phyloP scores from a whole-genome alignment of 495 filamentous ascomycete species.

The Cairneyella variabilis region DNA sequence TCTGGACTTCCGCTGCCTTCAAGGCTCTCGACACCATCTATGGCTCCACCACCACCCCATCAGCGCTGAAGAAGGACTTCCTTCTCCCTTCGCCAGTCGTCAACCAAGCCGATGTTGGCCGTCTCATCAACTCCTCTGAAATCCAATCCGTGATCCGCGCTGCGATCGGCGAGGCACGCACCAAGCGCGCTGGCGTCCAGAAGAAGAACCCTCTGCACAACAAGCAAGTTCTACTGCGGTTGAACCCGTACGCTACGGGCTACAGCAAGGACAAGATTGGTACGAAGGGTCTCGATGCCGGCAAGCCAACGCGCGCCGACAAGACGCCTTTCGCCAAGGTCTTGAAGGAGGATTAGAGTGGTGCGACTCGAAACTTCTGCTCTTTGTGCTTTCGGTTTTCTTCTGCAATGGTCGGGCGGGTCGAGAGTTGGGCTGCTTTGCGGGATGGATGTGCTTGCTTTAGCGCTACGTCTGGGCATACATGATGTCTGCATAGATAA shows the following conservation, averaged over 20 bases:
- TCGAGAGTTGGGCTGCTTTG: no score
- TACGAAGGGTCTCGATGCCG: conserved; percentile 25
- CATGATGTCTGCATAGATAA: neutral
- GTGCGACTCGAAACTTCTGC: conserved; percentile 20
- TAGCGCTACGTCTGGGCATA: neutral
- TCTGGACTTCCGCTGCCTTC: conserved; percentile 98
- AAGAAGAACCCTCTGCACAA: conserved; percentile 99
- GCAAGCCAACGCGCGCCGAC: conserved; percentile 26
- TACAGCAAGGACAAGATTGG: conserved; percentile 82
- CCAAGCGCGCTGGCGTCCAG: conserved; percentile 87
- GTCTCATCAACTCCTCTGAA: conserved; percentile 98
- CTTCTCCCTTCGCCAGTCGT: conserved; percentile 85
- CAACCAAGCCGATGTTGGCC: conserved; percentile 85
- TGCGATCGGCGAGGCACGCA: conserved; percentile 81
- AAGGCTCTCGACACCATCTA: conserved; percentile 94
- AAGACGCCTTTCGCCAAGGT: conserved; percentile 23
- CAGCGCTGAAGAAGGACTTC: conserved; percentile 96
- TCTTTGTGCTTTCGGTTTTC: conserved; percentile 8
- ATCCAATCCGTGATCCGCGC: conserved; percentile 89
- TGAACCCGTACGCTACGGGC: conserved; percentile 92
- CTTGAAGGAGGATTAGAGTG: conserved; percentile 29
- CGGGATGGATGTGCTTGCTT: conserved; percentile 4
- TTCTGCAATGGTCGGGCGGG: conserved; percentile 9
- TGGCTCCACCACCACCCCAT: conserved; percentile 79
- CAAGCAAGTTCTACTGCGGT: conserved; percentile 92